These are phyloP conservation scores for Datura wrightii DNA, from an alignment of 257 asterid genomes.

Conservation along the genomic window DNA sequence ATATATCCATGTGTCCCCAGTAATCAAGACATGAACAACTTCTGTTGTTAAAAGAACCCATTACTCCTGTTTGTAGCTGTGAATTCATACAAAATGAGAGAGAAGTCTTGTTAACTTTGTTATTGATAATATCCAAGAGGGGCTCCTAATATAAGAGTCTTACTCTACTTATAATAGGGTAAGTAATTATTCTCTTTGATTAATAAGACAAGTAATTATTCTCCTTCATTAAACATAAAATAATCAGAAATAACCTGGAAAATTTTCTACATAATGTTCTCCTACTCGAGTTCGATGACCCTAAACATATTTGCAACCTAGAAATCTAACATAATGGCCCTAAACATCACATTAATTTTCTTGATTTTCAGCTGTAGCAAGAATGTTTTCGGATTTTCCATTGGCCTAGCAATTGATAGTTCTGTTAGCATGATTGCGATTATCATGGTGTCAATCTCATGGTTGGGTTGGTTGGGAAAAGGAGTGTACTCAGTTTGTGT, in stretches of 20 bases:
- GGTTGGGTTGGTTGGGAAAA: neutral
- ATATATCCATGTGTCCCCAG: no score
- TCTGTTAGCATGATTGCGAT: neutral
- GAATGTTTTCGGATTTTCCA: neutral
- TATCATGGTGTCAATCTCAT: conserved; percentile 20
- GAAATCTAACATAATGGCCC: neutral
- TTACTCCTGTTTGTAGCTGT: no score
- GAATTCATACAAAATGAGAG: no score
- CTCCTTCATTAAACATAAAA: neutral
- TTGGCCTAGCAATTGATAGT: neutral
- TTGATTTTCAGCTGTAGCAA: conserved; percentile 10
- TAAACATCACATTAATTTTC: neutral
- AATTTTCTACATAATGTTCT: neutral
- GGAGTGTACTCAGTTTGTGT: neutral
- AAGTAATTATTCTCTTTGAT: neutral
- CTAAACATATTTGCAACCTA: conserved; percentile 23
- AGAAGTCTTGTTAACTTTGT: no score
- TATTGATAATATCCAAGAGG: neutral
- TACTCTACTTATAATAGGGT: neutral
- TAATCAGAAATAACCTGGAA: neutral
- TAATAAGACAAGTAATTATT: neutral
- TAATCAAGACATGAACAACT: no score
- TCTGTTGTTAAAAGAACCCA: no score
- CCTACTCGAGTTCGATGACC: neutral
- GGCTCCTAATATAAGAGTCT: neutral